These are phyloP conservation scores for Lumnitzera racemosa DNA, from an alignment of 345 rosid genomes.

Conservation along the genomic window DNA sequence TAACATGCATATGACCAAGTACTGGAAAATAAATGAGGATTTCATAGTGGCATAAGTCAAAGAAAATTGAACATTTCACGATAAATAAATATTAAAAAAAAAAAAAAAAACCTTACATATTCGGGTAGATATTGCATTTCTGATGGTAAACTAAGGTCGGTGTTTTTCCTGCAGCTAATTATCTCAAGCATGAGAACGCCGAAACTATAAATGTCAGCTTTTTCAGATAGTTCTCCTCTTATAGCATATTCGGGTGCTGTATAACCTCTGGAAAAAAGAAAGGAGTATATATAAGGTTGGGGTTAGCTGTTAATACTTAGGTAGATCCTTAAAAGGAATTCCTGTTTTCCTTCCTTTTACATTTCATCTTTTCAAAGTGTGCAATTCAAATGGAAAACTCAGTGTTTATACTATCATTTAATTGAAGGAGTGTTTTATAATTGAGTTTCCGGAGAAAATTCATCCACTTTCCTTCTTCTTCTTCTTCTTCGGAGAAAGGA, in stretches of 20 bases:
- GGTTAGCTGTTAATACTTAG: too few relatives aligned
- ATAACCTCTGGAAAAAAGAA: conserved; percentile 34
- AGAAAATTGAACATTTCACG: neutral
- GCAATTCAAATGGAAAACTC: too few relatives aligned
- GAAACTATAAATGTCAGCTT: conserved; percentile 65
- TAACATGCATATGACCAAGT: neutral
- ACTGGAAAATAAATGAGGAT: neutral
- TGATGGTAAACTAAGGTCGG: conserved; percentile 44
- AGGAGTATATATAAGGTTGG: neutral
- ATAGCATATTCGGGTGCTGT: conserved; percentile 72
- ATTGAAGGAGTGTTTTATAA: too few relatives aligned
- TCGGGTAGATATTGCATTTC: conserved; percentile 71
- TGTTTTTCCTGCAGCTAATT: conserved; percentile 51
- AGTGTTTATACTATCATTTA: too few relatives aligned
- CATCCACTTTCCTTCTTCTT: too few relatives aligned
- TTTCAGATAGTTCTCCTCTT: conserved; percentile 60
- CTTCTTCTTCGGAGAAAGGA: too few relatives aligned
- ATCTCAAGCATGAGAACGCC: conserved; percentile 68
- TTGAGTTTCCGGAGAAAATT: too few relatives aligned
- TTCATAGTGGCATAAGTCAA: neutral
- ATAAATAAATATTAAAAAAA: neutral
- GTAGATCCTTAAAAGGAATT: too few relatives aligned
- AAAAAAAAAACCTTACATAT: conserved; percentile 30
- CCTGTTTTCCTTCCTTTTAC: too few relatives aligned
- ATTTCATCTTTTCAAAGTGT: too few relatives aligned